Evolutionary conservation across 345 rosid species (phyloP).

Genomic region (Melastoma malabathricum): DNA sequence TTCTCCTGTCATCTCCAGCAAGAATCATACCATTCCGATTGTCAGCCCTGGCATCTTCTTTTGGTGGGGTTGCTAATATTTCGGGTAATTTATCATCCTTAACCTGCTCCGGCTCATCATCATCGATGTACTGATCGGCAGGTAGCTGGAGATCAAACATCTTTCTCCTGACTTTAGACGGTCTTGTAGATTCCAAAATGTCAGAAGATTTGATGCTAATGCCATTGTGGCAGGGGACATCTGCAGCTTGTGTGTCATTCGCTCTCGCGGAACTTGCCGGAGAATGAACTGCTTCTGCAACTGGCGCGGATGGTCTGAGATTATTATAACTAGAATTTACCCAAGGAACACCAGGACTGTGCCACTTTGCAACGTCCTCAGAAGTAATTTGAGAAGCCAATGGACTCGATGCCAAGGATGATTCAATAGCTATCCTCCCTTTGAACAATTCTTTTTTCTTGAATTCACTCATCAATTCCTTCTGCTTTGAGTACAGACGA

Average conservation of each 20-base stretch:
- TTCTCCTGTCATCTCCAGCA: conserved; percentile 12
- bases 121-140: conserved; percentile 58
- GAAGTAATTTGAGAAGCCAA: conserved; percentile 39
- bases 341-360: conserved; percentile 40
- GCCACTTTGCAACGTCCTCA: conserved; percentile 63
- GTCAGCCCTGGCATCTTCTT: conserved; percentile 25
- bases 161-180: conserved; percentile 57
- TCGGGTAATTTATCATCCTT: conserved; percentile 25
- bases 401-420: conserved; percentile 30
- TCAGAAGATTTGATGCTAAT: conserved; percentile 38
- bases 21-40: conserved; percentile 21
- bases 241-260: conserved; percentile 34
- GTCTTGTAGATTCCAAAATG: conserved; percentile 43
- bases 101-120: conserved; percentile 28
- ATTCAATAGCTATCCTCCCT: conserved; percentile 21
- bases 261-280: conserved; percentile 39
- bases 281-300: conserved; percentile 32
- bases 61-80: conserved; percentile 18
- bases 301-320: conserved; percentile 30
- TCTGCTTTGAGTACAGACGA: conserved; percentile 52
- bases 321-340: conserved; percentile 35
- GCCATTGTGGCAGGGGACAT: conserved; percentile 39
- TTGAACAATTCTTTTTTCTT: conserved; percentile 37
- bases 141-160: conserved; percentile 84
- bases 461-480: conserved; percentile 53